Base-by-base conservation (phyloP, 495 filamentous ascomycete species). In the Coniosporium apollinis region DNA sequence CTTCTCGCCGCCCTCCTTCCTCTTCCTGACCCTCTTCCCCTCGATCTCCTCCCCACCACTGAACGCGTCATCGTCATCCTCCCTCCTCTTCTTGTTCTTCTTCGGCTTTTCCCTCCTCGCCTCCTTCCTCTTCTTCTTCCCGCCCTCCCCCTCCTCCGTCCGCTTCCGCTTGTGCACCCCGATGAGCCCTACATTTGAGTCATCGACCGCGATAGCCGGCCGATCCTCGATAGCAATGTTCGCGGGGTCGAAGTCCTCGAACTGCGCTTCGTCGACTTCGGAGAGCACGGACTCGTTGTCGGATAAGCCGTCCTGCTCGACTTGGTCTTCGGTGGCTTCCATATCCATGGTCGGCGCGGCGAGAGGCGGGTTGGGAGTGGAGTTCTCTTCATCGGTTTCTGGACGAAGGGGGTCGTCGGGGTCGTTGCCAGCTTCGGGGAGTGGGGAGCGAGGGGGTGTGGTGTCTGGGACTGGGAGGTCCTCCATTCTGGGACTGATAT, bases 261-360 rank as follows among this genome's bases (percentile, higher is more conserved):
- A 94, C 52, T 91, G 76, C 30, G 78, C 79, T 52, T 96, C 89
- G 55, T 96, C 91, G 46, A 97, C 77, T 54, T 97, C 89, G 7
- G 86, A 94, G n/a, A 59, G 51, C 4, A 34, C 37, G 21, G 47
- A 52, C 33, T 54, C 54, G 17, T 52, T 40, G 25, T 51, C 48
- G 34, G 20, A 30, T 3, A 18, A 25, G 14, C 20, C 43, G 36
- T 50, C 55, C 32, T 50, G 49, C 10, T 58, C 47, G 26, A 56
- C 54, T n/a, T 50, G 48, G 3, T 57, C 41, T 29, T 64, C 58
- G 19, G 54, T 50, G 18, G 40, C 48, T 19, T 59, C 51, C 39
- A 51, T 52, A 41, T 67, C 59, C 31, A 55, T 48, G 17, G 38
- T 45, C 9, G 62, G 53, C 15, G 55, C 49, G 9, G 36, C 51